Conservation (phyloP, 2,329 filamentous ascomycete species). For the Aspergillus costaricaensis region DNA sequence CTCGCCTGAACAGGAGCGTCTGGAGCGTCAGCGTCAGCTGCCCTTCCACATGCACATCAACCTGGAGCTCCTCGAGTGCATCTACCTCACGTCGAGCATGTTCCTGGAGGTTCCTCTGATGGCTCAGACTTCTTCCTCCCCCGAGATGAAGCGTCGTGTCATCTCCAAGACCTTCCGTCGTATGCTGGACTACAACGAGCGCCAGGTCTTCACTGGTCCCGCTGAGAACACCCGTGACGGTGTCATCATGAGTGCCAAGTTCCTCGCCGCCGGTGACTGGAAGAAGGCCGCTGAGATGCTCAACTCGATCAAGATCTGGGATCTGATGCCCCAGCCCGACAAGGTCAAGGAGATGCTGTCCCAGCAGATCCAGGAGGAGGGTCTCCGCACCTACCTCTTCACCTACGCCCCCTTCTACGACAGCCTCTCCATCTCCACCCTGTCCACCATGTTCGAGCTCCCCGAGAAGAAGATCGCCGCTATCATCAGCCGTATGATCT, state of each 20-base stretch:
- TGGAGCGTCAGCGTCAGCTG: constrained; percentile 95
- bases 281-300: constrained; percentile 94
- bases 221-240: constrained; percentile 99
- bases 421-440: constrained; percentile 81
- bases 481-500: constrained; percentile 98
- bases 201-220: constrained; percentile 97
- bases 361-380: constrained; percentile 98
- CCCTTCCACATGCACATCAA: constrained; percentile 99
- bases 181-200: constrained; percentile 99
- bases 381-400: constrained; percentile 96
- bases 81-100: constrained; percentile 99
- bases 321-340: constrained; percentile 87
- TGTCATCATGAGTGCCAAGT: constrained; percentile 98
- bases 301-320: constrained; percentile 99
- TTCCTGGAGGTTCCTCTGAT: constrained; percentile 96
- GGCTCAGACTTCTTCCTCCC: constrained; percentile 93
- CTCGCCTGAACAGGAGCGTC: constrained; percentile 93
- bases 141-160: constrained; percentile 93
- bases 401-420: constrained; percentile 99
- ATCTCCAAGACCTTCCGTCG: constrained; percentile 99
- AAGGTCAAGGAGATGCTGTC: constrained; percentile 97
- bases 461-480: constrained; percentile 87
- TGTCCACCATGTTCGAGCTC: constrained; percentile 94
- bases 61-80: constrained; percentile 94
- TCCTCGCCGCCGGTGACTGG: constrained; percentile 95